A percentile compares a stretch with the other conserved stretches of the same genome.
Evolutionary conservation across 345 rosid species (phyloP).

Genomic region (Linum trigynum): DNA sequence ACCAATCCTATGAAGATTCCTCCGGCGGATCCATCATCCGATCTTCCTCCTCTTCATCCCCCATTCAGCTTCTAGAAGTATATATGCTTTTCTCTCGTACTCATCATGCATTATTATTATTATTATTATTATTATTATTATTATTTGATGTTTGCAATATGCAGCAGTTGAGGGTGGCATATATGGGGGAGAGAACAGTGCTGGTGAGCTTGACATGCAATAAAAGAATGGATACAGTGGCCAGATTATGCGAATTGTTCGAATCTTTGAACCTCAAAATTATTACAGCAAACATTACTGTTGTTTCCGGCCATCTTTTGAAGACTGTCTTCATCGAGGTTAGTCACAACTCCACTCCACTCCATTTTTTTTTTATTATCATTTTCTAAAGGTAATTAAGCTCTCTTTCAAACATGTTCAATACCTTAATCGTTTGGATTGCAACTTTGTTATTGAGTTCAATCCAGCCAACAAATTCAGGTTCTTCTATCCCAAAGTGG

Average conservation of each 20-base stretch:
- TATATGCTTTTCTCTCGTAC: neutral
- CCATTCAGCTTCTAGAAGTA: constrained; percentile 61
- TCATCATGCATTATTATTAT: neutral
- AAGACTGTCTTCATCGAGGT: constrained; percentile 86
- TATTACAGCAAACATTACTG: constrained; percentile 59
- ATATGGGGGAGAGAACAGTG: constrained; percentile 63
- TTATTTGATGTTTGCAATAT: constrained; percentile 5
- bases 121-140: neutral
- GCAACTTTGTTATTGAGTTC: too few species aligned
- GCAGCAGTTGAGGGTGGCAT: constrained; percentile 54
- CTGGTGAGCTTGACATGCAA: constrained; percentile 77
- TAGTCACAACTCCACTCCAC: neutral
- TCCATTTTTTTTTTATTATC: neutral
- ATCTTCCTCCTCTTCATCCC: constrained; percentile 16
- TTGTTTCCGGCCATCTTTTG: constrained; percentile 61
- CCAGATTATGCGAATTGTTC: constrained; percentile 69
- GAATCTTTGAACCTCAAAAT: constrained; percentile 74
- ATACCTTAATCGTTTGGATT: too few species aligned
- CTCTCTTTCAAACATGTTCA: neutral
- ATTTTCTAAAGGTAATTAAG: neutral
- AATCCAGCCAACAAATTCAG: too few species aligned
- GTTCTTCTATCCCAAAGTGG: too few species aligned
- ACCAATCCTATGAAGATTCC: constrained; percentile 23
- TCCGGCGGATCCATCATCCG: constrained; percentile 26
- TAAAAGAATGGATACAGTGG: constrained; percentile 77